phyloP scores from a whole-genome alignment of 2,329 filamentous ascomycete genomes.

The Aspergillus spinulosporus region DNA sequence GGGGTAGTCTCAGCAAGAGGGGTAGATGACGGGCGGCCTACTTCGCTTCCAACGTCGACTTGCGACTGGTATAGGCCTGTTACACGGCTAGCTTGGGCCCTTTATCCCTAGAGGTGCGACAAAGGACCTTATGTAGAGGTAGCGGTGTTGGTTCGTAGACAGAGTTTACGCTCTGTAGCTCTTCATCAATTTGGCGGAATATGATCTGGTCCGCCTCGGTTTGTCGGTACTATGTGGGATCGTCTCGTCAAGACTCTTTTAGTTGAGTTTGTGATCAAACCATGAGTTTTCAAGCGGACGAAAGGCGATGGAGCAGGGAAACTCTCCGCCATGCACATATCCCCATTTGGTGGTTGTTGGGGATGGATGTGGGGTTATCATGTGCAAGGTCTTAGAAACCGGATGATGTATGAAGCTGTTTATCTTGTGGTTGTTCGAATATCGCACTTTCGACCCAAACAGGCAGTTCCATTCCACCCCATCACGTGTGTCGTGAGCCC shows the following conservation, averaged over 20 bases:
- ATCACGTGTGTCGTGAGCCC: neutral
- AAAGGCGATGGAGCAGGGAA: conserved; percentile 8
- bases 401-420: conserved; percentile 11
- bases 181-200: neutral
- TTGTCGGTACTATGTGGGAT: neutral
- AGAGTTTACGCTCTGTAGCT: neutral
- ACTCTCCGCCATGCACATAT: conserved; percentile 19
- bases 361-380: conserved; percentile 21
- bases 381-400: conserved; percentile 15
- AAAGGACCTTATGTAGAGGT: neutral
- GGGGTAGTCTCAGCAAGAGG: conserved; percentile 10
- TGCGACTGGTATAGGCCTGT: conserved; percentile 9
- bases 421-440: conserved; percentile 5
- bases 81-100: conserved; percentile 1
- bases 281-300: conserved; percentile 13
- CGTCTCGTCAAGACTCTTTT: conserved; percentile 5
- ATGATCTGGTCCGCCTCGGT: neutral
- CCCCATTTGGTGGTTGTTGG: conserved; percentile 16
- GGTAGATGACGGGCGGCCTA: neutral
- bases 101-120: conserved; percentile 5
- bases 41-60: conserved; percentile 1
- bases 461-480: conserved; percentile 11
- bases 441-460: conserved; percentile 10
- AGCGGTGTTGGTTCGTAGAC: neutral
- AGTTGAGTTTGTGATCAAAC: conserved; percentile 18